Base-by-base conservation (phyloP, 805 yeast species). In the Blastobotrys attinorum region DNA sequence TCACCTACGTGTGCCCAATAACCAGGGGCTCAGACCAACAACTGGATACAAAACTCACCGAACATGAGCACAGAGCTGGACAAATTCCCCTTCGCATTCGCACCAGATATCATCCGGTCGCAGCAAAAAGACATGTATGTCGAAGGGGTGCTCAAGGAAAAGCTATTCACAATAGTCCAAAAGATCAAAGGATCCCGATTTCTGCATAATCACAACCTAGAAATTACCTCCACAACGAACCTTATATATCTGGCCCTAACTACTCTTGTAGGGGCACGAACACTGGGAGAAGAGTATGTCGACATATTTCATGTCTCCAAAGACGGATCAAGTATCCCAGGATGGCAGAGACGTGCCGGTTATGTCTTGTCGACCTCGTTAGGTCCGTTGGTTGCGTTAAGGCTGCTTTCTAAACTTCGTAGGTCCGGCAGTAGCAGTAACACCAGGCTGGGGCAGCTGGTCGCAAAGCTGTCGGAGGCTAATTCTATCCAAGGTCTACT, bases 201-300 rank as follows among this genome's bases (percentile, higher is more conserved):
- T 55, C 69, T 80, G 8, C 81, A 84, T 55, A 64, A 73, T 3
- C 73, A 81, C 52, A 75, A 83, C 2, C 72, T 75, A 36, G 85
- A 81, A 52, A 67, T 88, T 11, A 65, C 79, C 0, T 71, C 77
- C 0, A 58, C 69, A 2, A 75, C 83, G 7, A 79, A 79, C 42
- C 60, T 80, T 1, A 36, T 81, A 0, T 90, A 90, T 57, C 66
- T 86, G n/a, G 61, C 72, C 2, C 63, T 85, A 18, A 90, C 97
- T 0, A 89, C 96, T 0, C 63, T 83, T 11, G 46, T 76, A 3
- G 90, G 90, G 0, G 75, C 84, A 1, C 71, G 90, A 43, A 90
- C 97, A 0, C 64, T 92, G 22, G 98, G 98, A 1, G 97, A 90
- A 59, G 97, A 90, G 63, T 90, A 90, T 62, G 88, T 88, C 11